A percentile compares a stretch with the other conserved stretches of the same genome.
Conservation (phyloP, 768 basidiomycete species). For the Leccinum sublutescens region DNA sequence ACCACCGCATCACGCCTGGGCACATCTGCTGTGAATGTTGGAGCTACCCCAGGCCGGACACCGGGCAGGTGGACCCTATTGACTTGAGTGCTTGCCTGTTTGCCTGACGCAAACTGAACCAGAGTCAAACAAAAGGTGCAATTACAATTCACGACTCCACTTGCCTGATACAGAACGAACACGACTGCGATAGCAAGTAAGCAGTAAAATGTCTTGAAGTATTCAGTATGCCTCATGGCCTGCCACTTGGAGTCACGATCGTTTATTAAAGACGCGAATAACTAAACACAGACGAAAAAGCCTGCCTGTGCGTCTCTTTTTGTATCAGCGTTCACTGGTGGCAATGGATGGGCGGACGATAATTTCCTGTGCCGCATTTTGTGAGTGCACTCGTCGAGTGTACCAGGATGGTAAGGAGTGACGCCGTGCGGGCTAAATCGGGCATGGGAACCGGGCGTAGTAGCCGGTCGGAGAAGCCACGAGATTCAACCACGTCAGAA, state of each 20-base stretch:
- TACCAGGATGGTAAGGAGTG: background rate
- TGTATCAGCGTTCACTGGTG: background rate
- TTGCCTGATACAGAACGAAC: conserved; percentile 21
- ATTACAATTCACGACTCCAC: background rate
- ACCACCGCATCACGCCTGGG: conserved; percentile 68
- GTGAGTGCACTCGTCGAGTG: conserved; percentile 1
- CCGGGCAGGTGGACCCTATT: conserved; percentile 15
- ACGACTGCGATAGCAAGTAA: conserved; percentile 6
- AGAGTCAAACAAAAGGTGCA: background rate
- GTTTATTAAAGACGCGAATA: background rate
- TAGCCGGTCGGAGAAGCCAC: background rate
- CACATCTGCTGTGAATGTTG: conserved; percentile 51
- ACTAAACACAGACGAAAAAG: background rate
- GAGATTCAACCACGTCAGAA: background rate
- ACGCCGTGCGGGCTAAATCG: background rate
- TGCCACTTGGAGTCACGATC: conserved; percentile 3
- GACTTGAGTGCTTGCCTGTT: conserved; percentile 4
- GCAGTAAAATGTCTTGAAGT: conserved; percentile 11
- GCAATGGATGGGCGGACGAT: background rate
- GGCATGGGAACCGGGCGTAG: background rate
- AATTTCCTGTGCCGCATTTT: conserved; percentile 26
- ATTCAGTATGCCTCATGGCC: background rate
- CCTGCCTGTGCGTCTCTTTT: conserved; percentile 10
- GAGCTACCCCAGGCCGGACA: conserved; percentile 15
- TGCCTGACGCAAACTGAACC: conserved; percentile 18